Evolutionary conservation across 208 protist genomes (phyloP), one percentile per base, ranked within the genome.

Genomic region (Balamuthia mandrillaris): DNA sequence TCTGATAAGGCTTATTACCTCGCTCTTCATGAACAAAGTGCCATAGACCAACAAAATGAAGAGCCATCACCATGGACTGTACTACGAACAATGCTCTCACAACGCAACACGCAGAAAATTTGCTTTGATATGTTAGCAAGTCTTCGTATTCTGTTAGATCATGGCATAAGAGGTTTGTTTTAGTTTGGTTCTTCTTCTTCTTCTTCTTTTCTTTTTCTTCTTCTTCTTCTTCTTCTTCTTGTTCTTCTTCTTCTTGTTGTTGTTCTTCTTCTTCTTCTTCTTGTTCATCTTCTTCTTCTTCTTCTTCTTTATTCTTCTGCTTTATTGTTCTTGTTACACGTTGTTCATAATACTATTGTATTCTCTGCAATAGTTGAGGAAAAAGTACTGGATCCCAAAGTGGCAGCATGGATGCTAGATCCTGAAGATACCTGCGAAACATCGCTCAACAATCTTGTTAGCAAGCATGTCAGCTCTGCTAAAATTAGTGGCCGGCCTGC

Each of bases 371-470:
- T 60, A 81, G 72, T 81, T 16, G 16, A 81, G 16, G 51, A 49
- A 18, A 41, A 81, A 37, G 35, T 81, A 29, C 60, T 81, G 21
- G 72, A 81, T 33, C 72, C 72, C 18, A 12, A 49, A 7, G 60
- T 81, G 7, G 72, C 47, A n/a, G 72, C 72, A 16, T 81, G 72
- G 72, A 49, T 81, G 12, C n/a, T 81, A 0, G 51, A 81, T 33
- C 72, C 72, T 0, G 72, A 81, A n/a, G 72, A 81, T 31, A 81
- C 52, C 35, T 81, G 72, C 35, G 72, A 81, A 37, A 24, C n/a
- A 0, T 81, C 72, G 31, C 24, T 81, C 7, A 49, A 81, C 47
- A 29, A 41, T 27, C 51, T 81, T 10, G 31, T 60, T 21, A 41
- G 45, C 6, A 41, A 37, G 14, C 60, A 47, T 37, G 5, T 41